phyloP scores from a whole-genome alignment of 371 early-diverging fungal genomes.

The Mortierella sp. region DNA sequence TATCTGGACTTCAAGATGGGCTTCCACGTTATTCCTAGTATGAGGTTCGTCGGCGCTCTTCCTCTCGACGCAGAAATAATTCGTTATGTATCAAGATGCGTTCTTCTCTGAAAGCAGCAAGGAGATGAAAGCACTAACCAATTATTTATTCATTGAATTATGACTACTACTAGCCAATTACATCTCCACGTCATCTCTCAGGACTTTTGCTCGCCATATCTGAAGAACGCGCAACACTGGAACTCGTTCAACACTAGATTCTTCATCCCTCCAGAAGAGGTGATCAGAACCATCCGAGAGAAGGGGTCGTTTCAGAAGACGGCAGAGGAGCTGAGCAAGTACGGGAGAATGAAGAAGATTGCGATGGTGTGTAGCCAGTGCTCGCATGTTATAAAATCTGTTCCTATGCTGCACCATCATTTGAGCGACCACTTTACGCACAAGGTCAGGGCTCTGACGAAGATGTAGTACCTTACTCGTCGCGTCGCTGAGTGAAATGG shows the following conservation, averaged over 20 bases:
- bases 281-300: conserved; percentile 46
- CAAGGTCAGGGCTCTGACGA: not conserved
- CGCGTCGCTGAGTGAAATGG: not conserved
- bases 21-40: conserved; percentile 72
- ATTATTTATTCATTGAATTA: not conserved
- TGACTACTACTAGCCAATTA: conserved; percentile 57
- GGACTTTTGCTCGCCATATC: conserved; percentile 62
- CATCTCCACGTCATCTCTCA: conserved; percentile 75
- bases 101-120: not conserved
- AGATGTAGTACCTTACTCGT: not conserved
- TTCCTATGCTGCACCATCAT: conserved; percentile 2
- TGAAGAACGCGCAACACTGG: conserved; percentile 74
- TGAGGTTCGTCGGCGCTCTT: conserved; percentile 52
- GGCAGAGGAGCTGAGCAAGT: conserved; percentile 3
- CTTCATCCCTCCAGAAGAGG: conserved; percentile 57
- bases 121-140: not conserved
- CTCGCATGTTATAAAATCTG: not conserved
- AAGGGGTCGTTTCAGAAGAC: conserved; percentile 36
- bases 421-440: not conserved
- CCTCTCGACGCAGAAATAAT: not conserved
- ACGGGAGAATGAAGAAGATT: not conserved
- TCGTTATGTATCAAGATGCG: not conserved
- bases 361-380: not conserved
- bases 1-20: conserved; percentile 64
- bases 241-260: conserved; percentile 72